Base-by-base conservation (phyloP, 208 protist genomes). In the Wallacemonas sp. region DNA sequence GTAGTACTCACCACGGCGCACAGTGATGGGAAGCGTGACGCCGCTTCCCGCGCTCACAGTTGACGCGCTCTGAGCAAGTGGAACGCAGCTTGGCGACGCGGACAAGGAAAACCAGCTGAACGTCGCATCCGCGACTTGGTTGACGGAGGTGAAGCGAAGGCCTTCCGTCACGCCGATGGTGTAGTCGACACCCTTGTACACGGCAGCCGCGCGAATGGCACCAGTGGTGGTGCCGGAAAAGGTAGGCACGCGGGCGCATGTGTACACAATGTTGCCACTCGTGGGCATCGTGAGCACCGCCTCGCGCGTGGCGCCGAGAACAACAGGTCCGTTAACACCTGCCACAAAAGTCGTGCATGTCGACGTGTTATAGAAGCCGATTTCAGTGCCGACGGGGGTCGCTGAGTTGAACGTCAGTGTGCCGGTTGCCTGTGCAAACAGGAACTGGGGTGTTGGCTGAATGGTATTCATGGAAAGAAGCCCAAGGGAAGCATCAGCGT, bases 1-100 rank as follows among this genome's bases (percentile, higher is more conserved):
- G 63, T 86, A 89, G 66, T 92, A 92, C 15, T 36, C 59, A 1
- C 85, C 85, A 22, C 54, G 67, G 1, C 77, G 76, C 10, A 81
- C 81, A 13, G 54, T 29, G 30, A 92, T 70, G 26, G 44, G 33
- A n/a, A 91, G 61, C 54, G 53, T 50, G 3, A 76, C 37, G 1
- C 26, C 55, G 17, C 45, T 59, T 27, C 62, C 58, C 12, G 29
- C 22, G 2, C 44, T 30, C 26, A 62, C 53, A 39, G 71, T 37
- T 61, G 50, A 29, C 37, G 77, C 63, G 19, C 54, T 48, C 59
- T 91, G 80, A 19, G 77, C 53, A 27, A 91, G 57, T 17, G 64
- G 59, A 17, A 65, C 22, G 63, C 84, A 91, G 15, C 62, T 60
- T 1, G 67, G 42, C 32, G 75, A 77, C 15, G 27, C 53, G 3